These are phyloP conservation scores for Cyphellophora europaea DNA, from an alignment of 2,329 filamentous ascomycete genomes.

Conservation along the genomic window DNA sequence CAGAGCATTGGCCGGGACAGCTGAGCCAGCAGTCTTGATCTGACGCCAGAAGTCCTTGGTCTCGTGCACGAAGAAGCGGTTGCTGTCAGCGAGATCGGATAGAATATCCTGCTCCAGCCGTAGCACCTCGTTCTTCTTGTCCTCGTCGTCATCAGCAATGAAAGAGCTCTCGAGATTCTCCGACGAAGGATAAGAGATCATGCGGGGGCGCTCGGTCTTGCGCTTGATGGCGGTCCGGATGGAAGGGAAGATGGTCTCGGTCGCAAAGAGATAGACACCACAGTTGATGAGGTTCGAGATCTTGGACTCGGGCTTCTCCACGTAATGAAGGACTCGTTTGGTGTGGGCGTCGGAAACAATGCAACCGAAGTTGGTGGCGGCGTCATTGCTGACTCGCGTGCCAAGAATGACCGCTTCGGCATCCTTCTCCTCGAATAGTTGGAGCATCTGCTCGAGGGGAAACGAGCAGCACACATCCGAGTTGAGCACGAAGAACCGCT, in stretches of 20 bases:
- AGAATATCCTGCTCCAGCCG: slow-evolving; percentile 96
- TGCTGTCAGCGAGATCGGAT: slow-evolving; percentile 88
- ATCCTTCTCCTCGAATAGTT: slow-evolving; percentile 86
- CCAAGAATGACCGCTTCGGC: slow-evolving; percentile 95
- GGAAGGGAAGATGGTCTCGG: slow-evolving; percentile 91
- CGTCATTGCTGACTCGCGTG: slow-evolving; percentile 81
- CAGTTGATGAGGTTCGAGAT: slow-evolving; percentile 99
- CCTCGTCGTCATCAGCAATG: slow-evolving; percentile 62
- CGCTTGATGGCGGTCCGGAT: slow-evolving; percentile 94
- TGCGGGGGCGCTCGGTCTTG: slow-evolving; percentile 78
- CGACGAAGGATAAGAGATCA: slow-evolving; percentile 90
- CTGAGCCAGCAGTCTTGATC: slow-evolving; percentile 97
- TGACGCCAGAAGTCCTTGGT: slow-evolving; percentile 99
- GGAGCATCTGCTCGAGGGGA: slow-evolving; percentile 90
- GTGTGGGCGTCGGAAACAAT: slow-evolving; percentile 92
- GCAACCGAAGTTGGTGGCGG: slow-evolving; percentile 93
- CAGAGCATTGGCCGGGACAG: slow-evolving; percentile 90
- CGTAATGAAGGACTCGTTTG: slow-evolving; percentile 93
- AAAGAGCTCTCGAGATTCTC: slow-evolving; percentile 75
- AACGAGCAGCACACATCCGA: slow-evolving; percentile 99
- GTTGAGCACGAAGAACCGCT: slow-evolving; percentile 94
- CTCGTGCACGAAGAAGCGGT: slow-evolving; percentile 97
- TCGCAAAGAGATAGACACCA: slow-evolving; percentile 94
- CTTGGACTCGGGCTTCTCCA: slow-evolving; percentile 96
- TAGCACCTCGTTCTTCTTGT: slow-evolving; percentile 73